Evolutionary conservation across 2,329 filamentous ascomycete genomes (phyloP), one percentile per base, ranked within the genome.

Genomic region (Ophiosphaerella narmari): DNA sequence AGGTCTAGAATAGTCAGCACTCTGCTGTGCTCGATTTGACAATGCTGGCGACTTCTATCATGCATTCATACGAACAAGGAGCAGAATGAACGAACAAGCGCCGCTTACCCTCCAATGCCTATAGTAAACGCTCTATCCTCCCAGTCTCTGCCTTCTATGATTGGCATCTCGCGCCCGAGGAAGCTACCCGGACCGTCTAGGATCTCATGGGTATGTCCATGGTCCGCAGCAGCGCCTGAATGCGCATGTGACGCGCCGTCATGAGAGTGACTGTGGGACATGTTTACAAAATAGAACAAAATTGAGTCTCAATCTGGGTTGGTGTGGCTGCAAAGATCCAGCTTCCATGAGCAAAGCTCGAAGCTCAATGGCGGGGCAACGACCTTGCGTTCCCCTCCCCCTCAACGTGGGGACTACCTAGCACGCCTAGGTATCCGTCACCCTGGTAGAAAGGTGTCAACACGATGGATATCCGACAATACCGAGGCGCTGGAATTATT

Each of bases 141-240:
- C 90, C 92, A 99, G 70, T 92, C 82, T 46, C 93, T 83, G 9
- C 91, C 91, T 62, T 96, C 89, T 57, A 91, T 84, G 48, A 97
- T 89, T 55, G 93, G 94, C 90, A 96, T 92, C 77, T 97, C 94
- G 13, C 94, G 87, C 43, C 88, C 87, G 29, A 94, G 75, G 72
- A 89, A 97, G 69, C 91, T 96, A 38, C 94, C 94, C 0, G 94
- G 94, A 0, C 93, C 93, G 68, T 94, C 88, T 61, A 97, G 88
- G 67, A 97, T 91, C 80, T 97, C 94, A 74, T 97, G 94, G 1
- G 88, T 90, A 78, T 99, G 94, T 65, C 94, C 94, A 74, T 97
- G 94, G 68, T 93, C 89, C 36, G 80, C 80, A 46, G 80, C 82
- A 53, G 67, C 72, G 36, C 71, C 66, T 18, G 46, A 48, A 48